Conservation (phyloP, 306 rosid species). For the Castanopsis chinensis region DNA sequence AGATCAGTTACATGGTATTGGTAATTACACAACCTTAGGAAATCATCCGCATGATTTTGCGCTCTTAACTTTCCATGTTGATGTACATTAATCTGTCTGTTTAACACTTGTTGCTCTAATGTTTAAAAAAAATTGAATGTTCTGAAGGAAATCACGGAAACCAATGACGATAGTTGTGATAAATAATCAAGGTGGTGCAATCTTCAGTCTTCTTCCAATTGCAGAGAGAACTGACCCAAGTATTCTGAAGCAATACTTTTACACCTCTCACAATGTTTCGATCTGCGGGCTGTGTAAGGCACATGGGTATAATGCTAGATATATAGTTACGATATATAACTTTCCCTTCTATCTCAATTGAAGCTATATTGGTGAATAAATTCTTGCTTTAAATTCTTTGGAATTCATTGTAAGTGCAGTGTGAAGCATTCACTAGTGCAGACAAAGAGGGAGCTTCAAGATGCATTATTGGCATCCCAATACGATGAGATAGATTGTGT, state of each 20-base stretch:
- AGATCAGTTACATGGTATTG: too few species aligned
- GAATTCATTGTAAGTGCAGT: constrained; percentile 46
- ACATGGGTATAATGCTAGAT: constrained; percentile 62
- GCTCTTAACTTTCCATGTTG: neutral
- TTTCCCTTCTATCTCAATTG: constrained; percentile 1
- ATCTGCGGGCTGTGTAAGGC: constrained; percentile 67
- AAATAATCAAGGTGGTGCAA: constrained; percentile 95
- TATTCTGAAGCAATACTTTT: constrained; percentile 65
- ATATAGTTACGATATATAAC: constrained; percentile 4
- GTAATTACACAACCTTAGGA: neutral
- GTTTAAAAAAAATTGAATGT: constrained; percentile 17
- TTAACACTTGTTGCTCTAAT: constrained; percentile 7
- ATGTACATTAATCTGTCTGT: neutral
- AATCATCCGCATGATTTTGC: neutral
- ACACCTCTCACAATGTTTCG: constrained; percentile 75
- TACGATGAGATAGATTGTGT: constrained; percentile 56
- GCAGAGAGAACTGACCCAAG: constrained; percentile 60
- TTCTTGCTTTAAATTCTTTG: constrained; percentile 27
- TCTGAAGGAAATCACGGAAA: constrained; percentile 70
- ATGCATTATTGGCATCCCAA: constrained; percentile 55
- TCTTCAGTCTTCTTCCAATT: constrained; percentile 85
- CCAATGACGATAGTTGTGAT: constrained; percentile 80
- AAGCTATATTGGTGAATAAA: constrained; percentile 6
- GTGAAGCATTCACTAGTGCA: constrained; percentile 66
- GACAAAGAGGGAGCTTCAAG: constrained; percentile 72